Evolutionary conservation across 2,329 filamentous ascomycete species (phyloP), one percentile per base, ranked within the genome.

Genomic region (Esteya vermicola): DNA sequence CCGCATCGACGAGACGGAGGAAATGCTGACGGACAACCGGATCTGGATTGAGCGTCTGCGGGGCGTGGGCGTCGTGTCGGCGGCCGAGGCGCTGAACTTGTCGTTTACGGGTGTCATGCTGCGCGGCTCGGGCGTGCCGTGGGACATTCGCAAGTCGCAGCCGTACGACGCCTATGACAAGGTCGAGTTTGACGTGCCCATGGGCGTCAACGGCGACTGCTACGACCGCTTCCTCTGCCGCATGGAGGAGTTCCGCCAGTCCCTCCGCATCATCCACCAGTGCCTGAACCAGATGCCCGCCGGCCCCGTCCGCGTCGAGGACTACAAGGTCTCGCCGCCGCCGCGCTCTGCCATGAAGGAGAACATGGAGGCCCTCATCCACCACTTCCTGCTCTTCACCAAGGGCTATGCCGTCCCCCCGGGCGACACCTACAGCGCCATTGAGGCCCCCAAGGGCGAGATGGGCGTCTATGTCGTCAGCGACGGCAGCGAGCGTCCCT

Each of bases 291-390:
- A 98, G 70, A 98, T 98, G 85, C 89, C 93, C 36, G 73, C 84
- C 36, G 91, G 91, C 22, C 91, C 91, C 39, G 75, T 96, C 57
- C 83, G 89, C 51, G 85, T 95, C 32, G 91, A 98, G 65, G 91
- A 98, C 64, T 98, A 96, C 78, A 98, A 98, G 76, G 76, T 98
- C 55, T 82, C 85, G 3, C 91, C 91, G 19, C 91, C 91, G 46
- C 93, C 91, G n/a, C 80, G 91, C 56, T 72, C 85, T 33, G 91
- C 91, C 55, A 98, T 98, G 91, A 98, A 98, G 75, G 91, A 98
- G 76, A 98, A 98, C 70, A 98, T 98, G 93, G 91, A 98, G 68
- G 88, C 91, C 30, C 75, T 98, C 33, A 98, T 98, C 58, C 91
- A 98, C 68, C 91, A 98, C 70, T 98, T 98, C 74, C 67, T 98